Percentiles rank a stretch among this genome's conserved stretches.
phyloP scores from a whole-genome alignment of 164 flowering plant genomes.

The Tetrastigma voinierianum region DNA sequence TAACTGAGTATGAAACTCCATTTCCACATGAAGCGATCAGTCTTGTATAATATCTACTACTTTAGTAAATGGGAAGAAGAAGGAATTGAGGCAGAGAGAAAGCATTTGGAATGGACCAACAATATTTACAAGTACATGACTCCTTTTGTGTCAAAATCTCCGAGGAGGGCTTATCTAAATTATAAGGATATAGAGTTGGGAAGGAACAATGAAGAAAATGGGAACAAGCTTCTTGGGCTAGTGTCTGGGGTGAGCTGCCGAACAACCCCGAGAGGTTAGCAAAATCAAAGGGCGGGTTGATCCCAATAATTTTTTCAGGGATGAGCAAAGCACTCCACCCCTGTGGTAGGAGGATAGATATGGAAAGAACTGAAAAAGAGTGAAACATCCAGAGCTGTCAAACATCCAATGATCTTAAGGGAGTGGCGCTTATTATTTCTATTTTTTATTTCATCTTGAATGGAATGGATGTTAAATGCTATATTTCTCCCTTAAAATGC shows the following conservation, averaged over 20 bases:
- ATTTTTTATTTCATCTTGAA: no score
- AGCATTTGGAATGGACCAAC: not conserved
- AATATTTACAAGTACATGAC: constrained; percentile 12
- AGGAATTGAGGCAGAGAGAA: no score
- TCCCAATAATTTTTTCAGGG: constrained; percentile 26
- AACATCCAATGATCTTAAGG: no score
- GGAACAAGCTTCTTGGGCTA: constrained; percentile 10
- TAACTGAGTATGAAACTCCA: not conserved
- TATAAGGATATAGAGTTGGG: constrained; percentile 25
- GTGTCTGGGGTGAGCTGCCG: constrained; percentile 18
- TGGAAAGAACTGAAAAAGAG: no score
- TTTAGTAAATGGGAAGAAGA: no score
- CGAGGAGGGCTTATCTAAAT: constrained; percentile 18
- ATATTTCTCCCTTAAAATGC: no score
- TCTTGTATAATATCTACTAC: no score
- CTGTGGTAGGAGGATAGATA: no score
- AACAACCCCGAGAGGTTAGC: constrained; percentile 21
- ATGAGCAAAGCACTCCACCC: constrained; percentile 30
- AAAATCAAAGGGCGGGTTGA: constrained; percentile 22
- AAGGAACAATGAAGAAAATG: constrained; percentile 10
- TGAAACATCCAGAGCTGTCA: no score
- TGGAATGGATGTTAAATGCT: no score
- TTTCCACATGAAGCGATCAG: no score
- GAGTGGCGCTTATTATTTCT: no score
- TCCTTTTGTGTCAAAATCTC: constrained; percentile 23